phyloP scores from a whole-genome alignment of 2,329 filamentous ascomycete genomes.

The Penicillium psychrosexuale region DNA sequence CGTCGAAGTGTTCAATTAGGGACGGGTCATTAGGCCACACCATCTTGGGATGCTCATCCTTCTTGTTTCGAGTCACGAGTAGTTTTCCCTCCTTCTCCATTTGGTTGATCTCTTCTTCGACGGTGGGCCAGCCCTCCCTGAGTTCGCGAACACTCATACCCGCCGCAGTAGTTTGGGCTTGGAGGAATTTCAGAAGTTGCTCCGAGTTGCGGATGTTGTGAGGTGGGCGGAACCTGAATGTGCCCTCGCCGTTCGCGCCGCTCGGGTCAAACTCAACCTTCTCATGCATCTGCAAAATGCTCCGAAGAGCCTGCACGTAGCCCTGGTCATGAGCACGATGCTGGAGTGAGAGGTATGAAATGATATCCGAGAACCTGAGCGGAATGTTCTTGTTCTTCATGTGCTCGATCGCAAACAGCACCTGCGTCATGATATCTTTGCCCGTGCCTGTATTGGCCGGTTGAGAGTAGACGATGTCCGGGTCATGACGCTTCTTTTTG shows the following conservation, averaged over 20 bases:
- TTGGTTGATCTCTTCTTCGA: conserved; percentile 71
- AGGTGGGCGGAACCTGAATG: conserved; percentile 78
- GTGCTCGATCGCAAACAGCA: conserved; percentile 81
- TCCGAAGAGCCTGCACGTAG: conserved; percentile 61
- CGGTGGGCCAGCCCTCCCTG: conserved; percentile 92
- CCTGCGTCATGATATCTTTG: conserved; percentile 77
- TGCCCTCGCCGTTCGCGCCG: conserved; percentile 65
- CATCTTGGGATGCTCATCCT: conserved; percentile 80
- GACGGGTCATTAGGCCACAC: conserved; percentile 87
- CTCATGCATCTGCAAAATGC: conserved; percentile 64
- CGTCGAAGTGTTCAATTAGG: conserved; percentile 70
- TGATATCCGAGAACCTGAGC: conserved; percentile 70
- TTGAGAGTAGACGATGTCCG: conserved; percentile 65
- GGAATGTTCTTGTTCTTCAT: conserved; percentile 68
- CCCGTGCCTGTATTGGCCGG: conserved; percentile 73
- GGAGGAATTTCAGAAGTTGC: conserved; percentile 75
- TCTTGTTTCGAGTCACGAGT: conserved; percentile 84
- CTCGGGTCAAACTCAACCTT: conserved; percentile 58
- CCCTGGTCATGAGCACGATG: conserved; percentile 57
- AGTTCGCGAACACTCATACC: conserved; percentile 84
- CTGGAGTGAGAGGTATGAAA: conserved; percentile 74
- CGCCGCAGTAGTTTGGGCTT: conserved; percentile 74
- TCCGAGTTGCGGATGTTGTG: conserved; percentile 77
- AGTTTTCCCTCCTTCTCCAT: conserved; percentile 77
- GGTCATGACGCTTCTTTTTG: conserved; percentile 61